A percentile compares a stretch with the other conserved stretches of the same genome.
phyloP scores from a whole-genome alignment of 2,329 filamentous ascomycete genomes.

The Grosmannia penicillata region DNA sequence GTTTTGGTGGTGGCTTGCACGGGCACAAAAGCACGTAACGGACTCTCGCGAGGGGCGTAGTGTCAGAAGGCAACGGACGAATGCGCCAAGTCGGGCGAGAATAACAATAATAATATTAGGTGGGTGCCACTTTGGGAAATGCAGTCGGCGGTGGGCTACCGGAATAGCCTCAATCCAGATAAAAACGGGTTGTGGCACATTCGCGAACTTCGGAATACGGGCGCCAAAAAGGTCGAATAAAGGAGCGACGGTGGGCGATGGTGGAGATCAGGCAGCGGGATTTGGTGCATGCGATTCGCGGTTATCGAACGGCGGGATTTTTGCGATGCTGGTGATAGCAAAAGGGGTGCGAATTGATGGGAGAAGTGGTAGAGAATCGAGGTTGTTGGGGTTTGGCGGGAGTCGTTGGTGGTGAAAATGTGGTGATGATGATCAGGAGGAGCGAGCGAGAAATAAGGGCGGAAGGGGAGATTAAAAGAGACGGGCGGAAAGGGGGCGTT shows the following conservation, averaged over 20 bases:
- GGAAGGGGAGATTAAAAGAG: conserved; percentile 6
- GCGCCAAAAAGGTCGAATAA: neutral
- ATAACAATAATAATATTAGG: neutral
- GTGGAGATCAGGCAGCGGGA: conserved; percentile 12
- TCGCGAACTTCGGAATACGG: too few relatives aligned
- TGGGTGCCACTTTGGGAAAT: neutral
- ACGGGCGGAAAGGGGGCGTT: conserved; percentile 1
- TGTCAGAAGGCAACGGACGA: neutral
- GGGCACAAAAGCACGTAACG: neutral
- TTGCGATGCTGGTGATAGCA: conserved; percentile 16
- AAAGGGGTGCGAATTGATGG: conserved; percentile 22
- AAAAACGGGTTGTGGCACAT: neutral
- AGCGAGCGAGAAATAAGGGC: conserved; percentile 6
- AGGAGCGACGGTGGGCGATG: conserved; percentile 10
- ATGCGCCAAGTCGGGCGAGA: too few relatives aligned
- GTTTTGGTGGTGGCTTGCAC: neutral
- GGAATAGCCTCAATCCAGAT: conserved; percentile 7
- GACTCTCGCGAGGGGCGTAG: neutral
- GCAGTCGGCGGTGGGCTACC: neutral
- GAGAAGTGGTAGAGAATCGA: conserved; percentile 19
- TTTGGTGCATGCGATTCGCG: conserved; percentile 15
- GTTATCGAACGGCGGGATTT: conserved; percentile 21
- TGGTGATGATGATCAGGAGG: conserved; percentile 4
- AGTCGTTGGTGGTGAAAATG: conserved; percentile 16
- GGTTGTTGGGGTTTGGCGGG: conserved; percentile 11